Evolutionary conservation across 352 stramenopile species (phyloP), one percentile per base, ranked within the genome.

Genomic region (Phytopythium litorale): DNA sequence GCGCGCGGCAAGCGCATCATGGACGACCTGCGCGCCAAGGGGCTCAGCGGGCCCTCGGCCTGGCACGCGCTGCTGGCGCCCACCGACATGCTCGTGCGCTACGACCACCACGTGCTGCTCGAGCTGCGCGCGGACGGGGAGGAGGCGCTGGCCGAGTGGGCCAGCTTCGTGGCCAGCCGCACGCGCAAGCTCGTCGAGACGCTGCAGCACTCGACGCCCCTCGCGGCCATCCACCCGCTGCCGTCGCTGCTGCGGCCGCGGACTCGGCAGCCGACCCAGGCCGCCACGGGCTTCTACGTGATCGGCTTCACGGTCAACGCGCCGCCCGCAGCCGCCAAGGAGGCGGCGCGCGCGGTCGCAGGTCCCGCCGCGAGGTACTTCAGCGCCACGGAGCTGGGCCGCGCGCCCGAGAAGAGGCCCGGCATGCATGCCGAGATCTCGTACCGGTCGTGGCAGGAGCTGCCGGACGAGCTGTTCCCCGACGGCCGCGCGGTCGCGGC

Each of bases 141-240:
- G 6, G 77, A 89, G 42, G 68, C 82, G 16, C 59, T 92, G 28
- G 74, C 60, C 33, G 78, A 89, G 62, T 92, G 82, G 77, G 74
- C 78, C 9, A 89, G 78, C 50, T 93, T 93, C 66, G 83, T 96
- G 8, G 78, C 80, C 19, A 92, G 84, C 46, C 83, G 85, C n/a
- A 90, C 81, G 23, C 82, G 87, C 15, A 94, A 94, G 62, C 68
- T 96, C 13, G 87, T 96, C 21, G 82, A 94, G 60, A 87, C 84
- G 12, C 68, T 96, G 49, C 73, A 94, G 56, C 82, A 89, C 63
- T 89, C 84, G 15, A 54, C 76, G 0, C 72, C 71, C 0, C 75
- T 96, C 23, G 56, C 74, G 11, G 67, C 76, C 8, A 73, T 96
- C n/a, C 87, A 96, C 46, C 81, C 81, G 7, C 78, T 90, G 13